Evolutionary conservation across 2,329 filamentous ascomycete species (phyloP).

Genomic region (Shiraia sp.): DNA sequence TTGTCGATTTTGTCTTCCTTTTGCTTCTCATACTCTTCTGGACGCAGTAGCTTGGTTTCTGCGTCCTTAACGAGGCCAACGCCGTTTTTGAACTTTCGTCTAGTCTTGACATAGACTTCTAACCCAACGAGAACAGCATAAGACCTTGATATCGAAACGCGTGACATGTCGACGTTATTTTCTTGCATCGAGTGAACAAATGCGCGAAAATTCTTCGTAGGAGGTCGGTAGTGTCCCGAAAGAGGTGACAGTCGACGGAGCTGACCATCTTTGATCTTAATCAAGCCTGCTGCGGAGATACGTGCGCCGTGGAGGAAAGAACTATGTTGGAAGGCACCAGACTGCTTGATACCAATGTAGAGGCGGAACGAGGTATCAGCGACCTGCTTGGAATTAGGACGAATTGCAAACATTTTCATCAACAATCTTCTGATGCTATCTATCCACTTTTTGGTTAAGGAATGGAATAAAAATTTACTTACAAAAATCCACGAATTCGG

Average conservation of each 20-base stretch:
- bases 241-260: conserved; percentile 71
- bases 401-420: not conserved
- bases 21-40: conserved; percentile 58
- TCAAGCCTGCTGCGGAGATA: conserved; percentile 80
- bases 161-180: conserved; percentile 76
- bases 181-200: conserved; percentile 76
- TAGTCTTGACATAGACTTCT: conserved; percentile 75
- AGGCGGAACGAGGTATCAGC: conserved; percentile 82
- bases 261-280: conserved; percentile 81
- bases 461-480: conserved; percentile 14
- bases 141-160: conserved; percentile 76
- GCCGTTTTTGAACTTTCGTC: conserved; percentile 64
- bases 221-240: conserved; percentile 81
- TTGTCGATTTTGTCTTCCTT: conserved; percentile 59
- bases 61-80: conserved; percentile 55
- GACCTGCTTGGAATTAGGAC: conserved; percentile 43
- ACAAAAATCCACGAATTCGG: conserved; percentile 94
- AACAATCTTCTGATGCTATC: too few species aligned
- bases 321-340: conserved; percentile 86
- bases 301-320: conserved; percentile 84
- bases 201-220: conserved; percentile 78
- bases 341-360: conserved; percentile 88
- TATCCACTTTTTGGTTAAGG: too few species aligned
- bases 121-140: conserved; percentile 83
- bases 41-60: conserved; percentile 64